Evolutionary conservation across 2,329 filamentous ascomycete species (phyloP).

Genomic region (Ustulina deusta): DNA sequence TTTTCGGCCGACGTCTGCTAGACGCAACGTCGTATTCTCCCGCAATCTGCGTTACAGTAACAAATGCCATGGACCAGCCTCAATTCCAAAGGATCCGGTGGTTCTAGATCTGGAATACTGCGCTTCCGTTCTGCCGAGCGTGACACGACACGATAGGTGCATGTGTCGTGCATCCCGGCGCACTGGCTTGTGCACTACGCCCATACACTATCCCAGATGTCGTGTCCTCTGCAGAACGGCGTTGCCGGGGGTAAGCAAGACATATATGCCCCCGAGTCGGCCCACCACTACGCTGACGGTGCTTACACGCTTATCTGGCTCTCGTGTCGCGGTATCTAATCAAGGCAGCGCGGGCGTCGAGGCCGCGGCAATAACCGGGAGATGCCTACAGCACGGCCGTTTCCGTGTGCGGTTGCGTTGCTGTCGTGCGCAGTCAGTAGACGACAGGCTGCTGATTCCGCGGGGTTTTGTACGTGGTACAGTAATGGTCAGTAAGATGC

Average conservation of each 20-base stretch:
- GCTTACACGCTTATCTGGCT: no score
- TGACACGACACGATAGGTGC: constrained; percentile 17
- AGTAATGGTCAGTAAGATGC: neutral
- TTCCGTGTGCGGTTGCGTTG: neutral
- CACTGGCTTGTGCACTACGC: neutral
- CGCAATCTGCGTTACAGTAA: constrained; percentile 5
- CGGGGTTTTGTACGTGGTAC: neutral
- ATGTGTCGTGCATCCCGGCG: constrained; percentile 10
- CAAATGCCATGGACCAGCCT: neutral
- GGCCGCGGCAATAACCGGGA: constrained; percentile 5
- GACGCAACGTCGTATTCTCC: constrained; percentile 12
- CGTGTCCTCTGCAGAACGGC: neutral
- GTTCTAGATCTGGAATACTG: constrained; percentile 24
- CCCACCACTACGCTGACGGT: no score
- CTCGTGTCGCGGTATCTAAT: constrained; percentile 15
- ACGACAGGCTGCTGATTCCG: constrained; percentile 10
- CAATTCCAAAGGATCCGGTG: constrained; percentile 14
- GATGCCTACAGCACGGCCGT: constrained; percentile 13
- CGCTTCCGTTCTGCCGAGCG: constrained; percentile 36
- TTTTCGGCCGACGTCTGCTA: no score
- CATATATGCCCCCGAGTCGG: neutral
- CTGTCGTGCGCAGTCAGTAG: neutral
- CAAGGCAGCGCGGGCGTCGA: no score
- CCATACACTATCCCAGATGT: neutral
- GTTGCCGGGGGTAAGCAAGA: neutral